Conservation (phyloP, 108 stramenopile species). For the Aurantiochytrium sp. region DNA sequence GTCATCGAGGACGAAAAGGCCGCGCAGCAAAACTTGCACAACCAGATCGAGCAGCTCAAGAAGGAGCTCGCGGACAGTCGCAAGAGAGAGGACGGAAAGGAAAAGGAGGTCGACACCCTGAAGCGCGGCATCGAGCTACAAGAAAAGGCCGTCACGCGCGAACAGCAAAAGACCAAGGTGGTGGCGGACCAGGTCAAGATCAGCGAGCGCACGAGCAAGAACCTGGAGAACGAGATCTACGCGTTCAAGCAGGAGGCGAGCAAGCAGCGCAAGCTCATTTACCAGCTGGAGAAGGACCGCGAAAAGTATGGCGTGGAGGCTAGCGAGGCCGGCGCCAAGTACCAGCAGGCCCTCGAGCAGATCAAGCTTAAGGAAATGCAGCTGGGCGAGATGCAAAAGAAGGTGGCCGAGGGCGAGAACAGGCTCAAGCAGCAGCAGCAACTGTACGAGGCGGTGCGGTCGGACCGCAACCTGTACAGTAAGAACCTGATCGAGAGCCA, state of each 20-base stretch:
- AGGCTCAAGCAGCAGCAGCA: conserved; percentile 71
- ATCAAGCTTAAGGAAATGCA: conserved; percentile 60
- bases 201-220: conserved; percentile 56
- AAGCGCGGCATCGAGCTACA: conserved; percentile 51
- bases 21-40: conserved; percentile 31
- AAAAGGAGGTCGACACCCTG: conserved; percentile 51
- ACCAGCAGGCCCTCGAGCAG: conserved; percentile 60
- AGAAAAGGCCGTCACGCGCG: conserved; percentile 42
- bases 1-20: conserved; percentile 54
- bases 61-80: conserved; percentile 48
- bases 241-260: conserved; percentile 48
- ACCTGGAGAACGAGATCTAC: conserved; percentile 61
- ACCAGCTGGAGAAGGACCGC: conserved; percentile 68
- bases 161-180: conserved; percentile 56
- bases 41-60: conserved; percentile 28
- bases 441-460: conserved; percentile 62
- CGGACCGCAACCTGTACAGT: conserved; percentile 64
- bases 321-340: conserved; percentile 51
- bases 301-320: conserved; percentile 66
- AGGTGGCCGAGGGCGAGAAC: conserved; percentile 53
- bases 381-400: conserved; percentile 49
- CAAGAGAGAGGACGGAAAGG: conserved; percentile 46
- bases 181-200: conserved; percentile 53
- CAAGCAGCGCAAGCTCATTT: conserved; percentile 52
- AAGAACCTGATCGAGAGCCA: conserved; percentile 64